Evolutionary conservation across 2,329 filamentous ascomycete genomes (phyloP).

Genomic region (Cladosporium colombiae): DNA sequence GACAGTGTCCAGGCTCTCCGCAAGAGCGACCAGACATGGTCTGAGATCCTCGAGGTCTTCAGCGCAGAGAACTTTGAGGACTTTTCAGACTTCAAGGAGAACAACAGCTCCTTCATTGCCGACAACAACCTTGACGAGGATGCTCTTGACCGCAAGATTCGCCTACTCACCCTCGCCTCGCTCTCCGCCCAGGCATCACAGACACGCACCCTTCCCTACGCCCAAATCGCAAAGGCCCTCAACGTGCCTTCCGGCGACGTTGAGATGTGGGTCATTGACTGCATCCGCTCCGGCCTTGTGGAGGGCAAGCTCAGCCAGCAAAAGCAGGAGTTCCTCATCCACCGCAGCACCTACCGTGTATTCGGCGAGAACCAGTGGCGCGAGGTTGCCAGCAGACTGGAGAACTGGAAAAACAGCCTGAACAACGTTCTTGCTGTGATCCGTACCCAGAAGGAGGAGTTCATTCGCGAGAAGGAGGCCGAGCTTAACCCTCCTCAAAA

Average conservation of each 20-base stretch:
- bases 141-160: constrained; percentile 89
- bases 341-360: constrained; percentile 93
- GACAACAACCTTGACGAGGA: constrained; percentile 69
- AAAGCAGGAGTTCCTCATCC: constrained; percentile 89
- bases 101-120: constrained; percentile 83
- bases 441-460: constrained; percentile 77
- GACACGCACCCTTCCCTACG: constrained; percentile 85
- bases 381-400: constrained; percentile 85
- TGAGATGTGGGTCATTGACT: constrained; percentile 98
- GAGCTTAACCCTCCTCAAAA: constrained; percentile 50
- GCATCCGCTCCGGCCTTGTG: constrained; percentile 90
- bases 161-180: constrained; percentile 87
- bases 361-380: constrained; percentile 98
- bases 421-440: constrained; percentile 76
- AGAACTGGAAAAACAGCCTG: constrained; percentile 86
- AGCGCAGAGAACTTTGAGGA: constrained; percentile 91
- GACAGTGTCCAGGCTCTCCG: constrained; percentile 83
- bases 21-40: constrained; percentile 80
- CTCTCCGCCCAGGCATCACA: constrained; percentile 76
- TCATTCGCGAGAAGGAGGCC: constrained; percentile 73
- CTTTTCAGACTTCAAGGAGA: constrained; percentile 92
- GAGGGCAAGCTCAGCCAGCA: constrained; percentile 96
- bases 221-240: constrained; percentile 78
- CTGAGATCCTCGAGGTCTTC: constrained; percentile 93
- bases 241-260: constrained; percentile 82